phyloP scores from a whole-genome alignment of 257 asterid genomes.

The Nicotiana tomentosiformis region DNA sequence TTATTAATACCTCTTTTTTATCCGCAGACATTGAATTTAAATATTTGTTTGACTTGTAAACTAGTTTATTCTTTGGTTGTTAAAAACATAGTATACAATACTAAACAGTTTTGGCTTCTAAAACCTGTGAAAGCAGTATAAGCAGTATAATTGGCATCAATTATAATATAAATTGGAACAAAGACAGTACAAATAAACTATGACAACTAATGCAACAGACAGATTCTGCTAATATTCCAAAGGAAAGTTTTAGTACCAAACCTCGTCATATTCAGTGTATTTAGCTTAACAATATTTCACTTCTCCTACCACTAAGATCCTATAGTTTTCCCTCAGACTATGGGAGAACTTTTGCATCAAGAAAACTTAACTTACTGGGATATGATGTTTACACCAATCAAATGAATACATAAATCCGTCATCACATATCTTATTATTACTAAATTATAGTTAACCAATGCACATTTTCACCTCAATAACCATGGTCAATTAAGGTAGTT shows the following conservation, averaged over 20 bases:
- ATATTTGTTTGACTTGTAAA: neutral
- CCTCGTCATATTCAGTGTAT: neutral
- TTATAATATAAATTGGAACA: neutral
- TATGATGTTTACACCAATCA: neutral
- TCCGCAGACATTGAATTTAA: neutral
- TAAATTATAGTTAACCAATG: neutral
- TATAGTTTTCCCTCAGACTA: neutral
- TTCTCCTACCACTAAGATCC: neutral
- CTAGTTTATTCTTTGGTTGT: neutral
- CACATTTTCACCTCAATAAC: neutral
- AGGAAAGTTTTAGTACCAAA: neutral
- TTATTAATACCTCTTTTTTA: no score
- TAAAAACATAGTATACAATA: neutral
- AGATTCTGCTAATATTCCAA: neutral
- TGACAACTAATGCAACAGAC: neutral
- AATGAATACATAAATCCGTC: neutral
- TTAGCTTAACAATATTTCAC: neutral
- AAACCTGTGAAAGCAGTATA: neutral
- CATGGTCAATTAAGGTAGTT: neutral
- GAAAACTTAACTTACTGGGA: no score
- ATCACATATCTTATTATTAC: neutral
- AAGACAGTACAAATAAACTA: neutral
- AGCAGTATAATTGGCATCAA: neutral
- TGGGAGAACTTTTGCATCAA: neutral
- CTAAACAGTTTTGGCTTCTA: neutral